Evolutionary conservation across 2,329 filamentous ascomycete species (phyloP).

Genomic region (Aspergillus sp.): DNA sequence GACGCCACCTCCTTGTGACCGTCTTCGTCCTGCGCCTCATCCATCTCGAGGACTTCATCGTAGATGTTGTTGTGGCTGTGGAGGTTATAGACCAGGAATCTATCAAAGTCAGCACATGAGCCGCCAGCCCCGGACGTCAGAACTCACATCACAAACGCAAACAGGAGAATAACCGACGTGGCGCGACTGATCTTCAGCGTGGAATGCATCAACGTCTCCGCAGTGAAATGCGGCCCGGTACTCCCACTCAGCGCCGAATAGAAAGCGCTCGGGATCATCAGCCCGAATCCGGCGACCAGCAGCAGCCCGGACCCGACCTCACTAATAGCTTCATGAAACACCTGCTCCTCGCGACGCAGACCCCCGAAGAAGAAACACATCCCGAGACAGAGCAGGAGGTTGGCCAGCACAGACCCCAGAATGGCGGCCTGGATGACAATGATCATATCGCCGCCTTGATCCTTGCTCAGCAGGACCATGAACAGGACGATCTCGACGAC

Average conservation of each 20-base stretch:
- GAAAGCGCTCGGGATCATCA: constrained; percentile 38
- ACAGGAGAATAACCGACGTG: constrained; percentile 59
- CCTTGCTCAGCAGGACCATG: constrained; percentile 58
- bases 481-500: constrained; percentile 77
- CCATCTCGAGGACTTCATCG: constrained; percentile 60
- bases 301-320: constrained; percentile 71
- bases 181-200: constrained; percentile 60
- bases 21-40: constrained; percentile 60
- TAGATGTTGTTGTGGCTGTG: constrained; percentile 68
- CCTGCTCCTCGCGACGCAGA: constrained; percentile 54
- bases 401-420: constrained; percentile 72
- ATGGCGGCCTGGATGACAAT: constrained; percentile 77
- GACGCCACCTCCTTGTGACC: constrained; percentile 51
- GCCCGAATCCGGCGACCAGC: constrained; percentile 59
- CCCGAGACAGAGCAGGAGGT: constrained; percentile 69
- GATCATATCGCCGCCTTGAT: constrained; percentile 38
- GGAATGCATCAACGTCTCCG: constrained; percentile 39
- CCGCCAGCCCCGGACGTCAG: neutral
- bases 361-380: constrained; percentile 73
- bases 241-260: constrained; percentile 35
- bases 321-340: constrained; percentile 64
- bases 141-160: constrained; percentile 55
- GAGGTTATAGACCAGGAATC: constrained; percentile 61
- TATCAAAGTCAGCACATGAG: constrained; percentile 9
- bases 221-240: constrained; percentile 28